Conservation (phyloP, 1,284 basidiomycete genomes). For the Irpex lacteus region DNA sequence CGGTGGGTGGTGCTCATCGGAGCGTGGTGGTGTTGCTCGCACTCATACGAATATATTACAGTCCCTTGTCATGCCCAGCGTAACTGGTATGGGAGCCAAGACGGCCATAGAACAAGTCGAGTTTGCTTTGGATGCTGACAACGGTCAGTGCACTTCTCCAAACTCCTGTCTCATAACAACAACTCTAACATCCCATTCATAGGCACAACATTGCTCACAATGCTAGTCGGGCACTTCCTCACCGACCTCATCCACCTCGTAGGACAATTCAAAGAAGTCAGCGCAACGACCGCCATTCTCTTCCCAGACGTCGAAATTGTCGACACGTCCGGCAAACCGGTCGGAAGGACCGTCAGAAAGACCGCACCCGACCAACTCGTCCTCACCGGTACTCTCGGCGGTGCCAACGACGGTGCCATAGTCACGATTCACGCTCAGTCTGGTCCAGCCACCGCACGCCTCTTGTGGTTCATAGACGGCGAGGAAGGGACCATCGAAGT, state of each 20-base stretch:
- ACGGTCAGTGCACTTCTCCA: not conserved
- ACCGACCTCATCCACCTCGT: slow-evolving; percentile 25
- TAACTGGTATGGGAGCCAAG: not conserved
- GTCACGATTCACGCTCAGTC: slow-evolving; percentile 15
- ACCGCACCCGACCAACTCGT: slow-evolving; percentile 25
- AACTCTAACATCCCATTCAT: not conserved
- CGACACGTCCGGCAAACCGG: slow-evolving; percentile 21
- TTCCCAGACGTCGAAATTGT: slow-evolving; percentile 26
- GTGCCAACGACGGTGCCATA: not conserved
- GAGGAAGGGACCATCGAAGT: slow-evolving; percentile 32
- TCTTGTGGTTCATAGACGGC: slow-evolving; percentile 34
- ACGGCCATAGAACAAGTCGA: not conserved
- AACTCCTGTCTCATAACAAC: not conserved
- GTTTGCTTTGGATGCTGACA: not conserved
- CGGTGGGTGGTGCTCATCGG: slow-evolving; percentile 18
- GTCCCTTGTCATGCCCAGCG: not conserved
- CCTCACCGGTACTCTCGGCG: slow-evolving; percentile 24
- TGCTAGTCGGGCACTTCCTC: slow-evolving; percentile 29
- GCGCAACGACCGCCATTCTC: slow-evolving; percentile 22
- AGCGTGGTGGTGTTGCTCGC: not conserved
- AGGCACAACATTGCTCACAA: slow-evolving; percentile 27
- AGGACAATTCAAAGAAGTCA: slow-evolving; percentile 27
- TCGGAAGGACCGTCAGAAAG: slow-evolving; percentile 18
- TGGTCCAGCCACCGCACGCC: slow-evolving; percentile 7
- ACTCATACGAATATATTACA: not conserved